These are phyloP conservation scores for Myxozyma melibiosi DNA, from an alignment of 805 yeast species.

Conservation along the genomic window DNA sequence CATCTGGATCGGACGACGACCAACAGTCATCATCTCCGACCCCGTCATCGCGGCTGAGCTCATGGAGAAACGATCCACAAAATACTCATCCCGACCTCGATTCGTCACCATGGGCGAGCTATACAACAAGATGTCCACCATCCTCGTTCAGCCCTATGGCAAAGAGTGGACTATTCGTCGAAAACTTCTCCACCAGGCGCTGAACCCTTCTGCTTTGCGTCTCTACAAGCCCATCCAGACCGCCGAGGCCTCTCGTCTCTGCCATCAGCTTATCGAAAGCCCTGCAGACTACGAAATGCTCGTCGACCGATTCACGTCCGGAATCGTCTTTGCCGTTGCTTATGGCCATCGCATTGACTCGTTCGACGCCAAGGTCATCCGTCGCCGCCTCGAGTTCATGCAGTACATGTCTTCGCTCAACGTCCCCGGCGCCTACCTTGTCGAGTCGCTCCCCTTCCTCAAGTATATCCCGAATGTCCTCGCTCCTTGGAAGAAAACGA, in stretches of 20 bases:
- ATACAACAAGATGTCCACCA: not conserved
- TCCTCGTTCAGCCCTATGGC: constrained; percentile 12
- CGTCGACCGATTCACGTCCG: constrained; percentile 5
- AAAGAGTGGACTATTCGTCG: constrained; percentile 11
- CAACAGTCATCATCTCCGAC: constrained; percentile 9
- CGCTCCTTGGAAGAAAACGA: constrained; percentile 6
- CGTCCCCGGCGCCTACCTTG: constrained; percentile 12
- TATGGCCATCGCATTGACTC: constrained; percentile 6
- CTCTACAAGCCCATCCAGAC: constrained; percentile 11
- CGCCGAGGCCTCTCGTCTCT: constrained; percentile 2
- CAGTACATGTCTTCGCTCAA: constrained; percentile 6
- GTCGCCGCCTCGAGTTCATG: not conserved
- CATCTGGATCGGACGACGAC: constrained; percentile 9
- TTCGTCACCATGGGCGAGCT: constrained; percentile 10
- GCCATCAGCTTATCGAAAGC: not conserved
- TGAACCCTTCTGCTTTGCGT: not conserved
- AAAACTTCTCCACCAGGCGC: constrained; percentile 10
- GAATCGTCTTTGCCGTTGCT: constrained; percentile 5
- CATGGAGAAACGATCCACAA: constrained; percentile 7
- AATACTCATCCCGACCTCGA: constrained; percentile 10
- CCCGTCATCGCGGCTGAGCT: constrained; percentile 10
- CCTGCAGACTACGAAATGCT: constrained; percentile 11
- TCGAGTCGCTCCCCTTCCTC: constrained; percentile 9
- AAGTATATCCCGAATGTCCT: constrained; percentile 1
- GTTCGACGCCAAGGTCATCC: constrained; percentile 11